These are phyloP conservation scores for Kwoniella pini DNA, from an alignment of 768 basidiomycete genomes.

Conservation along the genomic window DNA sequence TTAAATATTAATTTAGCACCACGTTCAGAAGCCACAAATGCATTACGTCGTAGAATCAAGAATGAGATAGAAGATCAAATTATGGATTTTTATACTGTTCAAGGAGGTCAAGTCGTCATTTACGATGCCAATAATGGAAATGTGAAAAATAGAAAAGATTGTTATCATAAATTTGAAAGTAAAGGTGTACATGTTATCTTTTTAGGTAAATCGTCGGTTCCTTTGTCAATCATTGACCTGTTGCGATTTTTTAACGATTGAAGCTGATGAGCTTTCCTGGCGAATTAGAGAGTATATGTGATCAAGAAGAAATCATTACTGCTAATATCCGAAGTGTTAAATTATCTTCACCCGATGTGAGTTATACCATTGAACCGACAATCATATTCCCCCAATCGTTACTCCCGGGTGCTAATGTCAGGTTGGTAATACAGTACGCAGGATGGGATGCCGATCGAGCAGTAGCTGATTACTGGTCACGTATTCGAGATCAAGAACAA, in stretches of 20 bases:
- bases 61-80: conserved; percentile 85
- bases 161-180: conserved; percentile 83
- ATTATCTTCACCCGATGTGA: conserved; percentile 94
- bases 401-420: neutral
- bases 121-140: conserved; percentile 98
- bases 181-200: conserved; percentile 88
- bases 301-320: conserved; percentile 88
- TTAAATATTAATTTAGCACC: no score
- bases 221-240: neutral
- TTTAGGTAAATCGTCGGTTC: conserved; percentile 63
- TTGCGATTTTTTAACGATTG: neutral
- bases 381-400: no score
- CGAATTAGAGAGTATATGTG: conserved; percentile 79
- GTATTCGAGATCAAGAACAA: conserved; percentile 81
- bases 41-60: conserved; percentile 70
- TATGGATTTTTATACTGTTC: conserved; percentile 76
- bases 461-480: conserved; percentile 84
- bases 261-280: no score
- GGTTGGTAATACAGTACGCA: conserved; percentile 66
- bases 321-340: conserved; percentile 94
- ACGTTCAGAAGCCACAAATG: conserved; percentile 72
- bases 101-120: conserved; percentile 89
- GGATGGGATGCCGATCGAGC: conserved; percentile 91
- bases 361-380: no score
- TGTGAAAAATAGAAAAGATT: conserved; percentile 63